These are phyloP conservation scores for Telopea speciosissima DNA, from an alignment of 177 flowering plant genomes.

Conservation along the genomic window DNA sequence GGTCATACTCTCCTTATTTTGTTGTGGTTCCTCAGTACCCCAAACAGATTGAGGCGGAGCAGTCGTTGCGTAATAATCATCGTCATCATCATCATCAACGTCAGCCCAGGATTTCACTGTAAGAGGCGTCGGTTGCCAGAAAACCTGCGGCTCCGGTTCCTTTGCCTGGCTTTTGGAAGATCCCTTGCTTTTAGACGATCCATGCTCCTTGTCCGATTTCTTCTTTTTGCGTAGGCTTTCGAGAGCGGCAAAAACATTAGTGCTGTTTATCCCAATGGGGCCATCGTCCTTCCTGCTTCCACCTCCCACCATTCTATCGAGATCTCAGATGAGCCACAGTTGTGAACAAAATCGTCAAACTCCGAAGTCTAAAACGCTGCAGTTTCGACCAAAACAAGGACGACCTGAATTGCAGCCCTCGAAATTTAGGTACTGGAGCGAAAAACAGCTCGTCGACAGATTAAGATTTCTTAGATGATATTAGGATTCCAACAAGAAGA, in stretches of 20 bases:
- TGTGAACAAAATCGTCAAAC: not conserved
- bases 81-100: slow-evolving; percentile 80
- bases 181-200: slow-evolving; percentile 40
- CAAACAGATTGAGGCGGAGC: slow-evolving; percentile 64
- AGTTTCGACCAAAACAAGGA: not conserved
- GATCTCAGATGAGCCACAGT: slow-evolving; percentile 9
- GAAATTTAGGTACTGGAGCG: not conserved
- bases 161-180: slow-evolving; percentile 27
- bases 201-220: slow-evolving; percentile 63
- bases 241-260: slow-evolving; percentile 84
- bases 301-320: slow-evolving; percentile 84
- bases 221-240: slow-evolving; percentile 78
- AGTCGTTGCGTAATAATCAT: slow-evolving; percentile 70
- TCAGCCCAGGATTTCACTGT: slow-evolving; percentile 80
- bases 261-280: slow-evolving; percentile 47
- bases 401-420: not conserved
- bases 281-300: slow-evolving; percentile 68
- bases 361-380: not conserved
- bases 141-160: slow-evolving; percentile 53
- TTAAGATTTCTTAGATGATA: too few species aligned
- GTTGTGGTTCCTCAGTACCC: slow-evolving; percentile 33
- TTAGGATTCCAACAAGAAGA: not conserved
- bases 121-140: slow-evolving; percentile 77
- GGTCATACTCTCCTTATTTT: slow-evolving; percentile 29
- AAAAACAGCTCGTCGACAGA: not conserved